Percentiles rank a stretch among this genome's conserved stretches.
phyloP scores from a whole-genome alignment of 1,139 yeast genomes.

The Sporopachydermia cereana region DNA sequence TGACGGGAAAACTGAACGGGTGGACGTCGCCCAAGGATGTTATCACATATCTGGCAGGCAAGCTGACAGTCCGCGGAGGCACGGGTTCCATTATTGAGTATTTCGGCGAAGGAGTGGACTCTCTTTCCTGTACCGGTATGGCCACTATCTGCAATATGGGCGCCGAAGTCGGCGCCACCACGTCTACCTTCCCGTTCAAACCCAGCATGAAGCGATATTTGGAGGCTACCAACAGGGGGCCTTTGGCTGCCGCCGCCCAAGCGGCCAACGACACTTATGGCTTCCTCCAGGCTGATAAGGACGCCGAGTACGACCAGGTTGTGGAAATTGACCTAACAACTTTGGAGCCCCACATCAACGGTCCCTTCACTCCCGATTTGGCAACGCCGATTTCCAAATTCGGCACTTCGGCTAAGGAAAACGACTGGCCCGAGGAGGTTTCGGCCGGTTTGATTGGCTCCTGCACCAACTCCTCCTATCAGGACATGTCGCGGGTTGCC shows the following conservation, averaged over 20 bases:
- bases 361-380: constrained; percentile 92
- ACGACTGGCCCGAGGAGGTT: constrained; percentile 73
- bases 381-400: constrained; percentile 74
- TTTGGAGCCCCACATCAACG: constrained; percentile 84
- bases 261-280: constrained; percentile 47
- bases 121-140: constrained; percentile 94
- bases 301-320: constrained; percentile 74
- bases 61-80: constrained; percentile 91
- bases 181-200: constrained; percentile 93
- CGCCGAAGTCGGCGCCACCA: constrained; percentile 97
- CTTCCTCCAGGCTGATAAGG: constrained; percentile 67
- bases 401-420: constrained; percentile 47
- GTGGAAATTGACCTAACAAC: constrained; percentile 65
- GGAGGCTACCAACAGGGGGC: constrained; percentile 67
- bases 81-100: constrained; percentile 93
- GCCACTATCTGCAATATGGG: constrained; percentile 99
- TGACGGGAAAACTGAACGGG: constrained; percentile 75
- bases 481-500: constrained; percentile 94
- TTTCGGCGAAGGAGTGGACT: constrained; percentile 84
- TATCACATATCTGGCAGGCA: constrained; percentile 81
- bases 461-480: constrained; percentile 94
- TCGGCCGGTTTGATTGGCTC: constrained; percentile 94
- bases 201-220: constrained; percentile 77
- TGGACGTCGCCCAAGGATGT: constrained; percentile 98
- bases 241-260: constrained; percentile 70